phyloP scores from a whole-genome alignment of 306 rosid species.

The Amphicarpaea edgeworthii region DNA sequence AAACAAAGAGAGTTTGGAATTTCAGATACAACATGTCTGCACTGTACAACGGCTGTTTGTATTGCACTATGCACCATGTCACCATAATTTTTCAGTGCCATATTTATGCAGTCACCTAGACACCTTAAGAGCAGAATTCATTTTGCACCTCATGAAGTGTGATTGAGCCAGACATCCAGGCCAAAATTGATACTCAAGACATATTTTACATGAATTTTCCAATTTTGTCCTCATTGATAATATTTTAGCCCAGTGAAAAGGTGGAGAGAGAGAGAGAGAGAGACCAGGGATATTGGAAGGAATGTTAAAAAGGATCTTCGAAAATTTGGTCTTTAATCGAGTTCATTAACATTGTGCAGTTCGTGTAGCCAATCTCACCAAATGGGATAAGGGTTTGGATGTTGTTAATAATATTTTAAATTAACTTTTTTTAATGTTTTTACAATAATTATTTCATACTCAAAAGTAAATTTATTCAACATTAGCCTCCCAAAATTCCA shows the following conservation, averaged over 20 bases:
- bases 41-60: too few relatives aligned
- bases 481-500: background rate
- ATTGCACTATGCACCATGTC: too few relatives aligned
- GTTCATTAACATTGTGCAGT: background rate
- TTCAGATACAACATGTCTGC: too few relatives aligned
- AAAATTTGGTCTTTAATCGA: background rate
- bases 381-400: background rate
- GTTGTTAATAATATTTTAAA: background rate
- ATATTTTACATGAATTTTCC: background rate
- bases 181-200: background rate
- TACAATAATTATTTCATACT: background rate
- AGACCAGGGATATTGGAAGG: background rate
- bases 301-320: background rate
- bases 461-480: background rate
- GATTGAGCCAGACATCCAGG: background rate
- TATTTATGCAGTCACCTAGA: background rate
- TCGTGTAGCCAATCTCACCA: background rate
- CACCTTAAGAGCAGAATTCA: background rate
- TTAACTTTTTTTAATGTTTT: background rate
- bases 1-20: too few relatives aligned
- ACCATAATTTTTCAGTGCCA: background rate
- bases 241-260: background rate
- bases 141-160: background rate
- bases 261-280: too few relatives aligned
- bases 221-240: background rate